Evolutionary conservation across 2,329 filamentous ascomycete species (phyloP), one percentile per base, ranked within the genome.

Genomic region (Microsporum ferrugineum): DNA sequence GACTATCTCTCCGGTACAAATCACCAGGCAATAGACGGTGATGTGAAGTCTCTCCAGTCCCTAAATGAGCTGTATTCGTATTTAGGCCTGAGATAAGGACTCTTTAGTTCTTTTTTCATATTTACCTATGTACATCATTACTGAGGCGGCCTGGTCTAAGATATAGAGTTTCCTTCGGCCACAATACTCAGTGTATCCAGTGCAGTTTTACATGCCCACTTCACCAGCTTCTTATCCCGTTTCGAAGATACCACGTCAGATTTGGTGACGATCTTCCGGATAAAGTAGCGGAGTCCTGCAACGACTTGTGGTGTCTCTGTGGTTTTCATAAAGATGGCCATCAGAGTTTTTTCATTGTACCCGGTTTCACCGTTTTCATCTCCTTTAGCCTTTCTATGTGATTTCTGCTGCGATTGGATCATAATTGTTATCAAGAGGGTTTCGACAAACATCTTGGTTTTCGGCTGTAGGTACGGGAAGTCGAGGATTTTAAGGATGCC

Each of bases 361-460:
- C 72, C 70, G 3, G 70, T 63, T 1, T 66, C 65, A 2, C 63
- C 58, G 6, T 58, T 61, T 39, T 68, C 68, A 12, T 64, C 66
- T 5, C 68, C 57, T 57, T 66, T 68, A 38, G 62, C 60, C 31
- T 68, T 51, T 38, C 38, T 56, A 23, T 41, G 31, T 47, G 49
- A 75, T 60, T 79, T 76, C 34, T 80, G 80, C 64, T 84, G 81
- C 14, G 84, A 84, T 66, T 87, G 82, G 53, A 89, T 79, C 36
- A 97, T 82, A 10, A 91, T 74, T 1, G 85, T 88, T 57, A 94
- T 84, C 14, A 97, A 78, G 66, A 96, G 75, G 5, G 94, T 78
- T 72, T 96, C 90, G 53, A 91, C 79, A 70, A 97, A 94, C 29
- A 83, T 83, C 61, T 82, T 84, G 0, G 89, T 89, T 74, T 88